Base-by-base conservation (phyloP, 2,329 filamentous ascomycete species). In the Lojkania enalia region DNA sequence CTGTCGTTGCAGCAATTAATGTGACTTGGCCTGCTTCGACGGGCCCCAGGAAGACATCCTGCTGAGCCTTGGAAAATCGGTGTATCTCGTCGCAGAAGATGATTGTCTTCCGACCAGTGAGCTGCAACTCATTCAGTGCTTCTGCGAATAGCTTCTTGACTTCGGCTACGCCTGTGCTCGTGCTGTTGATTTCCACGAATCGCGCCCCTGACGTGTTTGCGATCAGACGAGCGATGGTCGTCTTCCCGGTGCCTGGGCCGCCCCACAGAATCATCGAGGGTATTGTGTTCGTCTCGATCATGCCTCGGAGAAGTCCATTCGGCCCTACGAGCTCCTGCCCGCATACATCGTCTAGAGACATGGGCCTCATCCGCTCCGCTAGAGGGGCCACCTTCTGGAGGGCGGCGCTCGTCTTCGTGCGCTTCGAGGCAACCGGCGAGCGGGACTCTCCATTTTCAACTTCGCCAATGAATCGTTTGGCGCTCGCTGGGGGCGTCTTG, bases 21-120 rank as follows among this genome's bases (percentile, higher is more conserved):
- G 89, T 96, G 54, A 99, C 86, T 20, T 88, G 87, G 4, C 94
- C 94, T 1, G 85, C 85, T 71, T 99, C 94, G 16, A 97, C 92
- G 0, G 92, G 92, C 13, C 87, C 89, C 1, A 99, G 76, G 58
- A 97, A 97, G 1, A 96, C 87, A 70, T 97, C 94, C 65, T 99
- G 94, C 67, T 97, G 94, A 0, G 85, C 80, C 71, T 96, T 96
- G 57, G 81, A 87, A 75, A 96, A 96, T 20, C 92, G 77, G 70
- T 96, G 90, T 36, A 96, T 94, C 75, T 97, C 94, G 72, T 99
- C 94, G 73, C 92, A 96, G 69, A 99, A 99, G 52, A 99, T 84
- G 52, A 99, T 95, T 0, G 94, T 97, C 72, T 88, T 92, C 49
- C 90, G 81, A 1, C 92, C 92, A 0, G 90, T 95, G 39, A 97